phyloP scores from a whole-genome alignment of 495 filamentous ascomycete genomes.

The Schizothecium vesticola region DNA sequence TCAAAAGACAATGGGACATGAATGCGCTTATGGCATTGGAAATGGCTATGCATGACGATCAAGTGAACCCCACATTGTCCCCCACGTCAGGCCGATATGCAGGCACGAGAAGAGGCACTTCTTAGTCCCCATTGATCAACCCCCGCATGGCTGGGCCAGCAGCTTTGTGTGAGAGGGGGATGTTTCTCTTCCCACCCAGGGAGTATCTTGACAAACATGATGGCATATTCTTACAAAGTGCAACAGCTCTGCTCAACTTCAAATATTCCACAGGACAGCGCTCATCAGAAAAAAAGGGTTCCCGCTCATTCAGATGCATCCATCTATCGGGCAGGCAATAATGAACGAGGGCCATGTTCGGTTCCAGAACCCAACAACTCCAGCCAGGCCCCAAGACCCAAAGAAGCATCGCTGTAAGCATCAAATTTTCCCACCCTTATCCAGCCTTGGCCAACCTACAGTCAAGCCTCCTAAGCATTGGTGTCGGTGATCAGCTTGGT shows the following conservation, averaged over 20 bases:
- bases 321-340: not conserved
- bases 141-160: not conserved
- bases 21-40: not conserved
- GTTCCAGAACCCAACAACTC: not conserved
- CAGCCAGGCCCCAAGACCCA: not conserved
- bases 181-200: not conserved
- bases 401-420: not conserved
- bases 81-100: not conserved
- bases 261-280: not conserved
- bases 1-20: not conserved
- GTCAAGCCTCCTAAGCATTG: conserved; percentile 12
- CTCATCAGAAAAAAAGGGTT: not conserved
- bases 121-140: not conserved
- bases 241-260: not conserved
- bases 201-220: not conserved
- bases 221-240: not conserved
- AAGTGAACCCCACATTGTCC: not conserved
- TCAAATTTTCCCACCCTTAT: not conserved
- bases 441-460: not conserved
- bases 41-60: not conserved
- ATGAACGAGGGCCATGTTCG: not conserved
- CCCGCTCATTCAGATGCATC: conserved; percentile 2
- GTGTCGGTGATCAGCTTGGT: conserved; percentile 63
- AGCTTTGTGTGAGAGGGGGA: not conserved
- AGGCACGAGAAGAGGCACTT: not conserved